Evolutionary conservation across 2,329 filamentous ascomycete genomes (phyloP).

Genomic region (Apiospora kogelbergensis): DNA sequence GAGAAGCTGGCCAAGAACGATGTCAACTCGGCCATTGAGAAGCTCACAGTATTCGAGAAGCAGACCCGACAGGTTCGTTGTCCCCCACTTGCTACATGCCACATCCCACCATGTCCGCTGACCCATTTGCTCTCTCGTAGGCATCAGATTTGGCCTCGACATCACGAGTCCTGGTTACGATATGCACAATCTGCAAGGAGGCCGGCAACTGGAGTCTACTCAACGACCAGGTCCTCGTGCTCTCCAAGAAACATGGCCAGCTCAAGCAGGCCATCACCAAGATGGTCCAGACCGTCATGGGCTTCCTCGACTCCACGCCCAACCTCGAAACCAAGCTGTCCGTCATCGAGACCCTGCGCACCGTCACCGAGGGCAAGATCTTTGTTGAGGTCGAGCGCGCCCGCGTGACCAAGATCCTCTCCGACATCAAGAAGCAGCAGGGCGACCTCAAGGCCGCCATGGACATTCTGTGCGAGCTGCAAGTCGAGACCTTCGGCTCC

Average conservation of each 20-base stretch:
- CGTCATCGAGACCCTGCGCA: conserved; percentile 91
- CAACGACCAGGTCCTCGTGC: conserved; percentile 91
- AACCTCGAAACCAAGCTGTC: conserved; percentile 85
- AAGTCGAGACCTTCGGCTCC: conserved; percentile 98
- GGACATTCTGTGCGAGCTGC: conserved; percentile 93
- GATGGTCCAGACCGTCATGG: conserved; percentile 98
- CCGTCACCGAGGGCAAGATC: conserved; percentile 99
- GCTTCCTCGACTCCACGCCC: conserved; percentile 83
- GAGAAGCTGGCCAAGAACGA: conserved; percentile 86
- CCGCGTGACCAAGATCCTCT: conserved; percentile 90
- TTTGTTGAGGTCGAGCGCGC: conserved; percentile 98
- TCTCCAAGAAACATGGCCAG: conserved; percentile 99
- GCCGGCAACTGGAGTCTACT: conserved; percentile 89
- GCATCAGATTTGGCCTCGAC: conserved; percentile 95
- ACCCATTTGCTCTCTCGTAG: conserved; percentile 43
- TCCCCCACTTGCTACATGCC: too few species aligned
- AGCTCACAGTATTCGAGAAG: conserved; percentile 89
- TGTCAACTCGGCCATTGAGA: conserved; percentile 86
- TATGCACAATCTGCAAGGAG: conserved; percentile 93
- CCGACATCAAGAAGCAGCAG: conserved; percentile 95
- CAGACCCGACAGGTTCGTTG: conserved; percentile 86
- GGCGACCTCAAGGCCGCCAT: conserved; percentile 87
- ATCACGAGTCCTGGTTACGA: conserved; percentile 80
- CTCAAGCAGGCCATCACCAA: conserved; percentile 98
- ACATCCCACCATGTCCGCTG: conserved; percentile 13